Base-by-base conservation (phyloP, 2,329 filamentous ascomycete species). In the Fusarium cyanostomum region DNA sequence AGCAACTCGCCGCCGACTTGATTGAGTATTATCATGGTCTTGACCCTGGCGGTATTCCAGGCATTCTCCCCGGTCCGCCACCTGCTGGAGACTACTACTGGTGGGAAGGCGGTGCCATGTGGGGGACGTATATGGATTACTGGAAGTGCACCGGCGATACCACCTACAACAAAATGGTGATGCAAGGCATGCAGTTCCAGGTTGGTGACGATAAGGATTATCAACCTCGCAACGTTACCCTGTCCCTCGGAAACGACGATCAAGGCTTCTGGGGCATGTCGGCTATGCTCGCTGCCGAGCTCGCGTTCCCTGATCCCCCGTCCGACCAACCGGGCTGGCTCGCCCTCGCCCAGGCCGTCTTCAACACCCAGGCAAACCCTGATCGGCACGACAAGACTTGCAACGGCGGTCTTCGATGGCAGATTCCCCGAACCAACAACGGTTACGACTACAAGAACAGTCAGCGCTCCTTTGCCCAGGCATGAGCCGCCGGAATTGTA, bases 381-480 rank as follows among this genome's bases (percentile, higher is more conserved):
- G 82, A 86, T 41, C 89, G 89, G 79, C 87, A 91, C 69, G 81
- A 81, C 8, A 74, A 78, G 1, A 75, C 75, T 0, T 81, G 80
- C 15, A 86, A 86, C 57, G 84, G 82, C 39, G 91, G 91, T 16
- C 75, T 94, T 62, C 83, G 89, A 67, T 92, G 90, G 90, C 91
- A 94, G 78, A 90, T 94, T 59, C 92, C 88, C 64, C 80, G 84
- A 7, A 87, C 89, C 67, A 92, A 94, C 73, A 83, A 81, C 41
- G 92, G 91, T 30, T 94, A 91, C 74, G 82, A 89, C 71, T 93
- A 94, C 81, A 95, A 89, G 74, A 89, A 89, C 75, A 80, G 78
- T 80, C 55, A 68, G 70, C 54, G 15, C 42, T 30, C 30, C 18
- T n/a, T 15, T 18, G 10, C 1, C 5, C 15, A 9, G 8, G 3